Evolutionary conservation across 306 rosid genomes (phyloP).

Genomic region (Senna tora): DNA sequence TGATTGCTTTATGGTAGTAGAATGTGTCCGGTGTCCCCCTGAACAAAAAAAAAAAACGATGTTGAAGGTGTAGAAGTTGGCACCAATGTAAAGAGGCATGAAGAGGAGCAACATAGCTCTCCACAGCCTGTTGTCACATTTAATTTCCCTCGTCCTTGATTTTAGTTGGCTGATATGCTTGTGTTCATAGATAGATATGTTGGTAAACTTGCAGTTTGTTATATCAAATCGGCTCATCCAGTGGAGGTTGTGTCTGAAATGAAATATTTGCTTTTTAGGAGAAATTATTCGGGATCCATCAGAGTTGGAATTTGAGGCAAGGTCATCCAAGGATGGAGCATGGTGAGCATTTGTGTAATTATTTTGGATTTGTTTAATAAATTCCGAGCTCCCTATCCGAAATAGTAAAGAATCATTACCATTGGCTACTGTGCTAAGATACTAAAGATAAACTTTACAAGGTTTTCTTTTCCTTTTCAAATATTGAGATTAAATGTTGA

Average conservation of each 20-base stretch:
- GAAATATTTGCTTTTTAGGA: conserved; percentile 45
- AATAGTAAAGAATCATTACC: background rate
- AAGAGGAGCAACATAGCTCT: background rate
- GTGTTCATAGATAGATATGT: background rate
- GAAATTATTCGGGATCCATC: conserved; percentile 54
- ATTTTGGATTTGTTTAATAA: background rate
- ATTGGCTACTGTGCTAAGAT: background rate
- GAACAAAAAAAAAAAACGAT: conserved; percentile 29
- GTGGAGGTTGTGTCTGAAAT: conserved; percentile 32
- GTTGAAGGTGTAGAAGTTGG: background rate
- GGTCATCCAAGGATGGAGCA: conserved; percentile 91
- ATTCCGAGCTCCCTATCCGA: background rate
- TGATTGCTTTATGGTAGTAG: conserved; percentile 24
- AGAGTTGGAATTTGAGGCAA: conserved; percentile 89
- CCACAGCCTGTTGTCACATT: conserved; percentile 21
- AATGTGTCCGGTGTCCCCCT: conserved; percentile 22
- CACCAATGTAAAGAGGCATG: conserved; percentile 23
- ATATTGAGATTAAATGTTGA: background rate
- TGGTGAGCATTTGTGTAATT: conserved; percentile 58
- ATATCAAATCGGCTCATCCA: conserved; percentile 11
- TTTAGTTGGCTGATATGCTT: conserved; percentile 15
- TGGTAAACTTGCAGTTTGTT: conserved; percentile 3
- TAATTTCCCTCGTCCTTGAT: conserved; percentile 6
- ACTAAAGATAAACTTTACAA: background rate
- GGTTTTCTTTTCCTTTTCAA: background rate